Evolutionary conservation across 2,329 filamentous ascomycete species (phyloP), one percentile per base, ranked within the genome.

Genomic region (Dryadomyces sulphureus): DNA sequence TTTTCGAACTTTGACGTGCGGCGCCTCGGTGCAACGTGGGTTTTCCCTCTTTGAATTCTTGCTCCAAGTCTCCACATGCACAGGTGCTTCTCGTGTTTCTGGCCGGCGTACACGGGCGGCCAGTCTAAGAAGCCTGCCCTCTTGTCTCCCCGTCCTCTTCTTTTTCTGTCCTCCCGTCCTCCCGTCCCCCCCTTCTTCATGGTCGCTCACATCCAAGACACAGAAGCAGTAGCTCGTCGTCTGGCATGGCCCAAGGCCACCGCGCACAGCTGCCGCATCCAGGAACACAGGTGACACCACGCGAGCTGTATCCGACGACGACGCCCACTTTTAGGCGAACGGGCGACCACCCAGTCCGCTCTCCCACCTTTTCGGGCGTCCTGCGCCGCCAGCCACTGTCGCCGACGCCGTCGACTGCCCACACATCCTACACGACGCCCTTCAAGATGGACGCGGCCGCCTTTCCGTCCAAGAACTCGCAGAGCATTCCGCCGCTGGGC

Each of bases 231-330:
- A 65, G 63, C 48, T 63, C 72, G 46, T 66, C 69, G 49, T 64
- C 67, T 64, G 71, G 70, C 57, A 76, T 77, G 71, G 68, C 71
- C 65, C 70, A 75, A 68, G 65, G 65, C 62, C 72, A 70, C 59
- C 67, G 72, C 56, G 63, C 69, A 59, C 60, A 69, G 55, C 59
- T 76, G 58, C 71, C 73, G 49, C 69, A 71, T 54, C 68, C 70
- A 57, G 64, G 62, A 54, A 59, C 60, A 24, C 66, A 69, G 48
- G 59, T 73, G 54, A 70, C 61, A 55, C 59, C 67, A 46, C 68
- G 73, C 61, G 73, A 77, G 44, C 62, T 75, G 54, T 77, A 77
- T 59, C 62, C 68, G 42, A 58, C 67, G 48, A 56, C 66, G 45
- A 72, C 70, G 48, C 73, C 73, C 34, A 64, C 66, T 17, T 75